Conservation (phyloP, 352 stramenopile genomes). For the Globisporangium irregulare region DNA sequence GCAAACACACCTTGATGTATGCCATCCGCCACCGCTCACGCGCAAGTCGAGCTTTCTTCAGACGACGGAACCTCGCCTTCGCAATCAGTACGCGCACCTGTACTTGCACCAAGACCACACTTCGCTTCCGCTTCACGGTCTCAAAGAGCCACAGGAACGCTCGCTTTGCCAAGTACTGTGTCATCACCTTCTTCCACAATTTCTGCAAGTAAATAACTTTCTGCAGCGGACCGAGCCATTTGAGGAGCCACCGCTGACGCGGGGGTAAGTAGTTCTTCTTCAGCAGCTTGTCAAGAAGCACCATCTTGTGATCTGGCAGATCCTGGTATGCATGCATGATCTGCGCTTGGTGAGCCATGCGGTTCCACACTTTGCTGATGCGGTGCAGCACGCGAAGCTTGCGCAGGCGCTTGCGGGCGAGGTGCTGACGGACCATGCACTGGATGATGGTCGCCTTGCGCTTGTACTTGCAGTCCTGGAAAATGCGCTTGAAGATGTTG, state of each 20-base stretch:
- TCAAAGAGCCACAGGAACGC: constrained; percentile 80
- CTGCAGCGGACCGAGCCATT: constrained; percentile 79
- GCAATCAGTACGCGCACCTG: constrained; percentile 63
- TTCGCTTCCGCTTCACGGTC: constrained; percentile 60
- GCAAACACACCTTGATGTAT: constrained; percentile 53
- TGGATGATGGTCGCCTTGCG: constrained; percentile 75
- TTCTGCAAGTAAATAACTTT: constrained; percentile 85
- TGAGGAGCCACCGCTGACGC: constrained; percentile 76
- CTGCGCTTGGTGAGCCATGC: constrained; percentile 60
- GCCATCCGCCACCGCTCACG: constrained; percentile 64
- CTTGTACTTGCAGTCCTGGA: constrained; percentile 62
- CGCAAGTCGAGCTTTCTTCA: constrained; percentile 67
- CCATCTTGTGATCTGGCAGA: constrained; percentile 80
- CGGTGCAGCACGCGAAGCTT: constrained; percentile 54
- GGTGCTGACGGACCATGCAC: constrained; percentile 71
- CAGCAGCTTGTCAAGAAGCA: constrained; percentile 74
- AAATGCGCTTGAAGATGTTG: constrained; percentile 73
- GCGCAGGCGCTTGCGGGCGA: constrained; percentile 67
- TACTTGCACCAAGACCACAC: constrained; percentile 60
- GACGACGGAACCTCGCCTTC: constrained; percentile 52
- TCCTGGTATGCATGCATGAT: constrained; percentile 80
- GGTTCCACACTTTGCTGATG: constrained; percentile 63
- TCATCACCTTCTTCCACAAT: constrained; percentile 77
- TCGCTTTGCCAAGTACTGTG: constrained; percentile 71
- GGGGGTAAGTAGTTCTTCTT: constrained; percentile 57